Evolutionary conservation across 805 yeast species (phyloP).

Genomic region (Yarrowia sp.): DNA sequence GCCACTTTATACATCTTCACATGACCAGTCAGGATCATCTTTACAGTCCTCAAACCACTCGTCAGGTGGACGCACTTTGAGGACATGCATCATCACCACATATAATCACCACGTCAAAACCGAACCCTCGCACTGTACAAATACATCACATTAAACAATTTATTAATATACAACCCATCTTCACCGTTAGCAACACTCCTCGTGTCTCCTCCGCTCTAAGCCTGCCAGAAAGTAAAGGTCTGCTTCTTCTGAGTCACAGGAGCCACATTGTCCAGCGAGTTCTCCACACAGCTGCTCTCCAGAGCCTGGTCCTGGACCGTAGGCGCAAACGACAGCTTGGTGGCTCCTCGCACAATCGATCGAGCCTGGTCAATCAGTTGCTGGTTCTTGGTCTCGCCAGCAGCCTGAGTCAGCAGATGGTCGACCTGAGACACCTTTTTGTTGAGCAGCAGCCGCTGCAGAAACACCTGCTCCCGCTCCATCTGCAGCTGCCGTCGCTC

Average conservation of each 20-base stretch:
- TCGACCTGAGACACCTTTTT: constrained; percentile 57
- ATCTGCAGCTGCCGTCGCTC: constrained; percentile 46
- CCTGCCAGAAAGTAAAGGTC: constrained; percentile 22
- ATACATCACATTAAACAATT: constrained; percentile 7
- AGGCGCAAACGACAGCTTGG: constrained; percentile 24
- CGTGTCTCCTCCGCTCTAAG: background rate
- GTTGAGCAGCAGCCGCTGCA: constrained; percentile 70
- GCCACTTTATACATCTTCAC: too few relatives aligned
- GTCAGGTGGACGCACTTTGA: too few relatives aligned
- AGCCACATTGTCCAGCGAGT: constrained; percentile 17
- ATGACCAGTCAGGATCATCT: too few relatives aligned
- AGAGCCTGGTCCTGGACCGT: constrained; percentile 24
- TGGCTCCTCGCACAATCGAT: constrained; percentile 18
- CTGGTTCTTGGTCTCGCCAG: constrained; percentile 35
- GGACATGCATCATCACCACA: too few relatives aligned
- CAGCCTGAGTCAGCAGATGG: constrained; percentile 50
- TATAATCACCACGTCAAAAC: too few relatives aligned
- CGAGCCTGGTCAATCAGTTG: constrained; percentile 20
- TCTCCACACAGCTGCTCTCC: constrained; percentile 24
- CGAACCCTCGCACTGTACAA: too few relatives aligned
- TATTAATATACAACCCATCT: constrained; percentile 20
- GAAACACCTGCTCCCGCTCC: constrained; percentile 47
- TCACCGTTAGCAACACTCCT: constrained; percentile 2
- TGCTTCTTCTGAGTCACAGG: constrained; percentile 19
- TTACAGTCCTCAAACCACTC: too few relatives aligned